phyloP scores from a whole-genome alignment of 164 flowering plant genomes.

The Dillenia turbinata region DNA sequence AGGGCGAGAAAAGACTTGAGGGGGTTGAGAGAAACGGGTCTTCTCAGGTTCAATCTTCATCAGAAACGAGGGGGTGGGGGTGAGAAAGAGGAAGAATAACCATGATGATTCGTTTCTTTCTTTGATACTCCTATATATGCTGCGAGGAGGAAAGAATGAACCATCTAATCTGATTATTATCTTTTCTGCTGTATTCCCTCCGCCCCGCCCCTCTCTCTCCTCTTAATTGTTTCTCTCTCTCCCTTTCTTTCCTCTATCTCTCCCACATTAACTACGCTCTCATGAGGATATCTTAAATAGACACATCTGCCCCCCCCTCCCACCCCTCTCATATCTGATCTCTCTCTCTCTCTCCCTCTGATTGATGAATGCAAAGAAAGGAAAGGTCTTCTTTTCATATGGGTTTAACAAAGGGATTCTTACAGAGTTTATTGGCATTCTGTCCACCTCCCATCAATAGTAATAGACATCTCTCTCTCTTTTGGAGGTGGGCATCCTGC shows the following conservation, averaged over 20 bases:
- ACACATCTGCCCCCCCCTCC: constrained; percentile 18
- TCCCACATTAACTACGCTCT: constrained; percentile 26
- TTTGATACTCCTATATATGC: too few species aligned
- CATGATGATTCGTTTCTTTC: too few species aligned
- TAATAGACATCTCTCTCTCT: neutral
- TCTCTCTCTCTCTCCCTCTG: constrained; percentile 2
- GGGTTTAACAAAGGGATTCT: constrained; percentile 83
- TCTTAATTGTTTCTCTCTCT: constrained; percentile 6
- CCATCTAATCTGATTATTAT: too few species aligned
- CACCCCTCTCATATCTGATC: constrained; percentile 5
- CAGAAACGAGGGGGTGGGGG: too few species aligned
- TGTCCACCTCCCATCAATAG: constrained; percentile 82
- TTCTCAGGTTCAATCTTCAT: too few species aligned
- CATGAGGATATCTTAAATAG: constrained; percentile 17
- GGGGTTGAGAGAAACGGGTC: too few species aligned
- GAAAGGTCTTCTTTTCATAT: constrained; percentile 32
- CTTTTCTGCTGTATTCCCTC: constrained; percentile 11
- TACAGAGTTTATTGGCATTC: constrained; percentile 91
- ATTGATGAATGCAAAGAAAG: constrained; percentile 2
- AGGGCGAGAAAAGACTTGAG: too few species aligned
- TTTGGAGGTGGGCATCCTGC: constrained; percentile 93
- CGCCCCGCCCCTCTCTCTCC: neutral
- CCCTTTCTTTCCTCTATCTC: constrained; percentile 14
- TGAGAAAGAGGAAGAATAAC: too few species aligned
- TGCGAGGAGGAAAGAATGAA: too few species aligned